Percentiles rank a stretch among this genome's conserved stretches.
Conservation (phyloP, 2,329 filamentous ascomycete genomes). For the Cordyceps cateniannulata region DNA sequence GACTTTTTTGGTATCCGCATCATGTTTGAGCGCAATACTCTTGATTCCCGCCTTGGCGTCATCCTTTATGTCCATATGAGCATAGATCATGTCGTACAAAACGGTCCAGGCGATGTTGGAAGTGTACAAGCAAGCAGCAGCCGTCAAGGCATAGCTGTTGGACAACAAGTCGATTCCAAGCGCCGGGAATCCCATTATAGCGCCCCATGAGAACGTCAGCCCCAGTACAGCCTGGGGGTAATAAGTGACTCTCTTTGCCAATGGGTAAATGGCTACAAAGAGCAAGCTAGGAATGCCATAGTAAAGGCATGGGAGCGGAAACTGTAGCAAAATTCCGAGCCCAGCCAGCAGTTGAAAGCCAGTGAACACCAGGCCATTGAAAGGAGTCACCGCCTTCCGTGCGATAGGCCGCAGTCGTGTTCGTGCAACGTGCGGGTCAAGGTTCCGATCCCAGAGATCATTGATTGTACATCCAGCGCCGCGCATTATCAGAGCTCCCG, state of each 20-base stretch:
- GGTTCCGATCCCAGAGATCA: constrained; percentile 82
- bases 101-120: constrained; percentile 84
- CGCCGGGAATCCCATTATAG: constrained; percentile 81
- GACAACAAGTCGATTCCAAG: constrained; percentile 69
- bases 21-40: constrained; percentile 76
- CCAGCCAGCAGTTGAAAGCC: constrained; percentile 68
- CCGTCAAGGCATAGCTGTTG: constrained; percentile 54
- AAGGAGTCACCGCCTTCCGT: constrained; percentile 66
- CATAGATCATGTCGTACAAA: constrained; percentile 89
- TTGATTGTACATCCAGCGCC: constrained; percentile 86
- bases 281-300: constrained; percentile 71
- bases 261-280: constrained; percentile 69
- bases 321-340: constrained; percentile 67
- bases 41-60: constrained; percentile 84
- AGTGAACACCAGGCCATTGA: constrained; percentile 66
- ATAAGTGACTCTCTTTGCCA: constrained; percentile 80
- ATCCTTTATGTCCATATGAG: constrained; percentile 85
- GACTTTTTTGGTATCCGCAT: constrained; percentile 69
- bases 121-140: constrained; percentile 64
- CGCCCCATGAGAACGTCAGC: constrained; percentile 82
- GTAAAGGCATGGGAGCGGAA: constrained; percentile 66
- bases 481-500: constrained; percentile 77
- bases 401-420: constrained; percentile 77
- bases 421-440: constrained; percentile 72
- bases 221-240: constrained; percentile 83